A percentile compares a stretch with the other conserved stretches of the same genome.
These are phyloP conservation scores for Coniella lustricola DNA, from an alignment of 2,329 filamentous ascomycete species.

Conservation along the genomic window DNA sequence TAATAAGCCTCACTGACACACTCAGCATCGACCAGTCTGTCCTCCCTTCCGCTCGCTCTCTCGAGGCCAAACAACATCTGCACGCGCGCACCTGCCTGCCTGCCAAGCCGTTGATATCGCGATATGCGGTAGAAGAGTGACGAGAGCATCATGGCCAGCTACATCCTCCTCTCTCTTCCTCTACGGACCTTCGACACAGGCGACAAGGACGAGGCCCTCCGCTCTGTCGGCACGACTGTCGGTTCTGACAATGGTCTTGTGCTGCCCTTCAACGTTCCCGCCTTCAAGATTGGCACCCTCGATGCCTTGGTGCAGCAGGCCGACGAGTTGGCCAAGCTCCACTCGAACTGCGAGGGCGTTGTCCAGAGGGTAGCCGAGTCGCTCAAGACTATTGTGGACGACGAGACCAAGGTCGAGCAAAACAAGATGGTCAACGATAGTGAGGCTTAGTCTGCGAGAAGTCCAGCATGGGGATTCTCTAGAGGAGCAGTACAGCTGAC, in stretches of 20 bases:
- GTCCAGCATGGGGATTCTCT: too few relatives aligned
- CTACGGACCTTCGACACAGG: slow-evolving; percentile 76
- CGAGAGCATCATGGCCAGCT: slow-evolving; percentile 48
- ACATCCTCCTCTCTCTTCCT: slow-evolving; percentile 85
- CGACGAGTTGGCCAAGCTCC: slow-evolving; percentile 87
- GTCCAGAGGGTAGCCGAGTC: slow-evolving; percentile 86
- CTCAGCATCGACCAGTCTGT: background rate
- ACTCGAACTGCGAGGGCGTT: slow-evolving; percentile 69
- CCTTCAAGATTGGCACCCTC: slow-evolving; percentile 96
- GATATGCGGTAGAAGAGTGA: slow-evolving; percentile 17
- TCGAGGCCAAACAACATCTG: background rate
- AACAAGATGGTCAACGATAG: slow-evolving; percentile 95
- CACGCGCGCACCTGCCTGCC: background rate
- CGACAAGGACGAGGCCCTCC: slow-evolving; percentile 74
- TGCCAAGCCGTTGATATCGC: background rate
- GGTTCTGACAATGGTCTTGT: slow-evolving; percentile 68
- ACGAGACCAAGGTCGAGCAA: slow-evolving; percentile 72
- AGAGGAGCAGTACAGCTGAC: slow-evolving; percentile 6
- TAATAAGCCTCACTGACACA: slow-evolving; percentile 3
- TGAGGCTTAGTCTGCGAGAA: slow-evolving; percentile 35
- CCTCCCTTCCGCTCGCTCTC: background rate
- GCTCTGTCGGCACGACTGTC: slow-evolving; percentile 65
- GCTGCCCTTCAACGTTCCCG: slow-evolving; percentile 72
- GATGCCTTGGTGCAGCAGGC: slow-evolving; percentile 94
- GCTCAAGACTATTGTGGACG: slow-evolving; percentile 72